phyloP scores from a whole-genome alignment of 1,284 basidiomycete genomes.

The Omphalotus olearius region DNA sequence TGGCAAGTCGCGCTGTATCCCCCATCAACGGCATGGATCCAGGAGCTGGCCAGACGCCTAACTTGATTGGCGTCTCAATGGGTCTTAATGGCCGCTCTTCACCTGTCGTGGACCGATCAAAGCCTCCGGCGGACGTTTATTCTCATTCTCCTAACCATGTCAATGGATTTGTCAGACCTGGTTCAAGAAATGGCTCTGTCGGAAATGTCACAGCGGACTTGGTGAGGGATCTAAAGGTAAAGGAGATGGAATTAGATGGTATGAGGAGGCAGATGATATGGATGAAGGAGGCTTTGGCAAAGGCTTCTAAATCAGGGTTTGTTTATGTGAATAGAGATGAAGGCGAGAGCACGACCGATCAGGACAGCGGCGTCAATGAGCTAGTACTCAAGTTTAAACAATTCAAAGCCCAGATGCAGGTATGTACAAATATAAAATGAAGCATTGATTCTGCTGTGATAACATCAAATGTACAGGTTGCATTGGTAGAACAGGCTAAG shows the following conservation, averaged over 20 bases:
- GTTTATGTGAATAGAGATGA: constrained; percentile 58
- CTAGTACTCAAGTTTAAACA: constrained; percentile 85
- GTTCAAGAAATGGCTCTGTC: constrained; percentile 50
- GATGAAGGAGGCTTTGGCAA: constrained; percentile 80
- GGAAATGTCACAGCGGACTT: constrained; percentile 72
- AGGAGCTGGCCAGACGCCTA: constrained; percentile 35
- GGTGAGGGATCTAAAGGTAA: constrained; percentile 72
- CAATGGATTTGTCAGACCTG: constrained; percentile 43
- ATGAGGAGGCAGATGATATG: constrained; percentile 79
- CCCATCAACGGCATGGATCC: constrained; percentile 35
- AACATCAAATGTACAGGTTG: constrained; percentile 40
- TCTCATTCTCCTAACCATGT: constrained; percentile 46
- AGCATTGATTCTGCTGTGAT: constrained; percentile 1
- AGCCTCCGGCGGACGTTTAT: constrained; percentile 53
- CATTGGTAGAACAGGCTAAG: constrained; percentile 72
- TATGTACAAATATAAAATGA: constrained; percentile 32
- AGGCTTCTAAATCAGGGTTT: constrained; percentile 82
- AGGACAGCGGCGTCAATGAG: constrained; percentile 49
- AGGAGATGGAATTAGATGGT: constrained; percentile 77
- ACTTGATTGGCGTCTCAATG: constrained; percentile 51
- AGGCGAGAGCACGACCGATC: constrained; percentile 27
- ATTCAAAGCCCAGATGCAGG: constrained; percentile 86
- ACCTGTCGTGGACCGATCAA: constrained; percentile 50
- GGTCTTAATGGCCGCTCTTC: constrained; percentile 55
- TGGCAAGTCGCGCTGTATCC: constrained; percentile 50